These are phyloP conservation scores for Diversispora epigaea DNA, from an alignment of 192 early-diverging fungal genomes.

Conservation along the genomic window DNA sequence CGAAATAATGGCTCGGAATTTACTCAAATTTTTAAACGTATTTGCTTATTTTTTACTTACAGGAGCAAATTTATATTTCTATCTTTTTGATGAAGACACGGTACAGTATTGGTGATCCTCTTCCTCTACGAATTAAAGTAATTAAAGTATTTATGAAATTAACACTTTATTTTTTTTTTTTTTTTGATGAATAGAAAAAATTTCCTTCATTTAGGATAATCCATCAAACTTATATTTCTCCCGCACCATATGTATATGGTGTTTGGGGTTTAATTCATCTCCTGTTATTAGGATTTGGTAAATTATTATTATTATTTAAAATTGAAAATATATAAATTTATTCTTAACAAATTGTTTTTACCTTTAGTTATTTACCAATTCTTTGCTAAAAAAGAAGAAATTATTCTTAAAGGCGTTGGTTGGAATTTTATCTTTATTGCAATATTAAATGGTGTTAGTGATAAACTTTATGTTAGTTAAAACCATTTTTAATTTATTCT, in stretches of 20 bases:
- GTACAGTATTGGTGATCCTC: too few relatives aligned
- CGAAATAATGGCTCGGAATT: too few relatives aligned
- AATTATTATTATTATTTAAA: not conserved
- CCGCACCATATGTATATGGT: slow-evolving; percentile 57
- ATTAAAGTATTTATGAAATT: too few relatives aligned
- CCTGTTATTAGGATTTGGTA: slow-evolving; percentile 56
- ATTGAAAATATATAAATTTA: not conserved
- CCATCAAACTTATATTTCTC: slow-evolving; percentile 49
- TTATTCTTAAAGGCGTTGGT: slow-evolving; percentile 56
- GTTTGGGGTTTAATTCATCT: slow-evolving; percentile 65
- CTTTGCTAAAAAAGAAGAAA: slow-evolving; percentile 52
- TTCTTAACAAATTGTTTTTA: not conserved
- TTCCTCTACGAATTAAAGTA: too few relatives aligned
- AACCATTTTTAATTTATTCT: not conserved
- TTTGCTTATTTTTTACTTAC: too few relatives aligned
- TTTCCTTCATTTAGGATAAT: too few relatives aligned
- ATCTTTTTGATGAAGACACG: too few relatives aligned
- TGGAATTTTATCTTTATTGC: slow-evolving; percentile 64
- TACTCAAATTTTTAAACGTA: too few relatives aligned
- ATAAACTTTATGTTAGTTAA: slow-evolving; percentile 60
- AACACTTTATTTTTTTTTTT: too few relatives aligned
- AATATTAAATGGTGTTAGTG: slow-evolving; percentile 57
- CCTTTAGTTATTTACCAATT: slow-evolving; percentile 55
- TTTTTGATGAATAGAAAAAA: too few relatives aligned
- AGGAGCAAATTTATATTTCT: too few relatives aligned